phyloP scores from a whole-genome alignment of 2,329 filamentous ascomycete species.

The Xylaria sp. region DNA sequence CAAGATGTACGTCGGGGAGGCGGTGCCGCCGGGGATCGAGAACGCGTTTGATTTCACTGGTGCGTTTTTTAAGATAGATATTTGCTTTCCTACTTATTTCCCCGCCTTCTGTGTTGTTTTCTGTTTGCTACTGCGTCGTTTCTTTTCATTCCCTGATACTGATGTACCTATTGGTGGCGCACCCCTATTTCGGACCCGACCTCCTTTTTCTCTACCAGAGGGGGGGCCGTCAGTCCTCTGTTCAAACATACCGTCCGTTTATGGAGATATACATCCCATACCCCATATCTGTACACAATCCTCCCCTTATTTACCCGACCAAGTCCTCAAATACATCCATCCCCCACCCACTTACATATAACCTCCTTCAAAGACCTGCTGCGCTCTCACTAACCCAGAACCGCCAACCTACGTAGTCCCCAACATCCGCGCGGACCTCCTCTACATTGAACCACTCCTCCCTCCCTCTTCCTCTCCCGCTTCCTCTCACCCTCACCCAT shows the following conservation, averaged over 20 bases:
- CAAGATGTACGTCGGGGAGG: slow-evolving; percentile 16
- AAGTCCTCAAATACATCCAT: too few relatives aligned
- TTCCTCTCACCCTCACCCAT: neutral
- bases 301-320: too few relatives aligned
- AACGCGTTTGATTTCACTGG: slow-evolving; percentile 21
- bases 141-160: too few relatives aligned
- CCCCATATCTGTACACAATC: too few relatives aligned
- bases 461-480: too few relatives aligned
- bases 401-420: slow-evolving; percentile 7
- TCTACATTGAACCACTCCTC: slow-evolving; percentile 21
- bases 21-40: slow-evolving; percentile 17
- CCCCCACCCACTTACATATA: neutral
- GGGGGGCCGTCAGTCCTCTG: too few relatives aligned
- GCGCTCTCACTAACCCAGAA: neutral
- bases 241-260: too few relatives aligned
- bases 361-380: neutral
- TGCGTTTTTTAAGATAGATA: slow-evolving; percentile 1
- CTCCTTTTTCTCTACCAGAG: too few relatives aligned
- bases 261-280: too few relatives aligned
- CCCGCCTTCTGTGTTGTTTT: neutral
- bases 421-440: slow-evolving; percentile 11
- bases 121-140: neutral
- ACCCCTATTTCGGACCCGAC: too few relatives aligned
- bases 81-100: neutral
- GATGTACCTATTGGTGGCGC: too few relatives aligned